Evolutionary conservation across 768 basidiomycete species (phyloP), one percentile per base, ranked within the genome.

Genomic region (Leccinellum rugosiceps): DNA sequence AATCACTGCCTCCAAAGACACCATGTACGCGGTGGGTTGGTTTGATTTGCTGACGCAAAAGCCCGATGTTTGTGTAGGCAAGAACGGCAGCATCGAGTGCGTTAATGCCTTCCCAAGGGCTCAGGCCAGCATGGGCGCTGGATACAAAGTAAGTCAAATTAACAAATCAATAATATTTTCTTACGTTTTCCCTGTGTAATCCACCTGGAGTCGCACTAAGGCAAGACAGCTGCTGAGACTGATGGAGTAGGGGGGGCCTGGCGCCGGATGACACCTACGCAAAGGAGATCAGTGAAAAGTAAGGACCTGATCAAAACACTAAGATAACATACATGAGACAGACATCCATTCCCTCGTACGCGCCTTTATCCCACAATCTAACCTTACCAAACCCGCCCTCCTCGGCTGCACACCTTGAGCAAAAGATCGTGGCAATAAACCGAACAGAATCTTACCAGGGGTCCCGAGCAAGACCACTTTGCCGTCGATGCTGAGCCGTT

Each of bases 21-120:
- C 91, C 90, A 64, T 95, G 92, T 3, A 92, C 82, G 38, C 92
- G 85, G 60, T 87, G 83, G 0, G 85, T 84, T 0, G 93, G 90
- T 53, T 80, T 78, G 15, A 92, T 77, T 64, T 94, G 93, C 70
- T 95, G 93, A 15, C 93, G 83, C 25, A 94, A 77, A 7, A 85
- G 83, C 0, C 89, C 85, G 26, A 94, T 84, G 53, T 85, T 88
- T 50, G 81, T 87, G 67, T 94, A 94, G 4, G 88, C 87, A 3
- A 92, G 77, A 5, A 93, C 87, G n/a, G 90, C 91, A 1, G 93
- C 93, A 66, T 95, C 92, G 13, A 93, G 72, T 1, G 92, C 86
- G 60, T 94, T 93, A 58, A 77, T 79, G 2, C 90, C 92, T 69
- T 92, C 88, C 91, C 92, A 93, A 23, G 91, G 92, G 21, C 86